Base-by-base conservation (phyloP, 768 basidiomycete genomes). In the Macrolepiota fuliginosa region DNA sequence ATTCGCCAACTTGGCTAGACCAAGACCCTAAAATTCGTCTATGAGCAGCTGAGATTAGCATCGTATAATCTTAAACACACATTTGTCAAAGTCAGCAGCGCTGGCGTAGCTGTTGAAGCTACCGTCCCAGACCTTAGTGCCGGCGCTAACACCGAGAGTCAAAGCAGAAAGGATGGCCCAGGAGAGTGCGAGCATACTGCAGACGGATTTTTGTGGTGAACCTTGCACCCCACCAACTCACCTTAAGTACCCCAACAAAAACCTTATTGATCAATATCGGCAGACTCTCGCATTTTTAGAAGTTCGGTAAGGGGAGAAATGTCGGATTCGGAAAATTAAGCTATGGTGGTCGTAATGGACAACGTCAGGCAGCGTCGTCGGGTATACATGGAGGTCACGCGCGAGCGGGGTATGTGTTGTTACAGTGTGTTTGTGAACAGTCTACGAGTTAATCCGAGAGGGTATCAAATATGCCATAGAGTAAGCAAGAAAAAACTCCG, bases 71-170 rank as follows among this genome's bases (percentile, higher is more conserved):
- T 19, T 24, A 13, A 25, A 15, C 12, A 67, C 78, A 83, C 83
- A 86, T 54, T 77, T 75, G 64, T 86, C 84, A 61, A 87, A 87
- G 59, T 76, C 78, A 2, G 81, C 67, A 2, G 72, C 73, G 2
- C 75, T 81, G 39, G 71, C 56, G 66, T 77, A 85, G 5, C 74
- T 56, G 68, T 84, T 81, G 69, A 87, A 86, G 40, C 72, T 80
- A 17, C 85, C 84, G 45, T 76, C 74, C 85, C 85, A 87, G 47
- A 86, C 65, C 32, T 73, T 79, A 11, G 81, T 82, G 0, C 84
- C 84, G 22, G 80, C 84, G n/a, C 64, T 71, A 29, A 70, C 81
- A 56, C 67, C 65, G 58, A 68, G 71, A 51, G 72, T 63, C 39
- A 74, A 70, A 45, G 72, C 68, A 66, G 73, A 76, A 67, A 81